phyloP scores from a whole-genome alignment of 768 basidiomycete species.

The Chalciporus chontae region DNA sequence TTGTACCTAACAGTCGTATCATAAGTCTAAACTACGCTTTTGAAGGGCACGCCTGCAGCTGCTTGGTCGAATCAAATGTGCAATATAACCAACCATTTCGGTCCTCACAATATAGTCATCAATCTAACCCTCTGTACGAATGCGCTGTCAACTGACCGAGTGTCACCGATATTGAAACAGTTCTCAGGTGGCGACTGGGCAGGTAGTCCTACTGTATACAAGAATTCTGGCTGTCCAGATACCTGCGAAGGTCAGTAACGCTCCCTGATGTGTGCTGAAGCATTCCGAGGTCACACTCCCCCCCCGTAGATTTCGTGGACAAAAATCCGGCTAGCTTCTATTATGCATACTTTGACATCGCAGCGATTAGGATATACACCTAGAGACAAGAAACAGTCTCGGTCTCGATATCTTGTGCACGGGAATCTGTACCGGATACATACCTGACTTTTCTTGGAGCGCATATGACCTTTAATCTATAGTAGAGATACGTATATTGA shows the following conservation, averaged over 20 bases:
- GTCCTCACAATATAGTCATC: conserved; percentile 34
- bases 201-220: conserved; percentile 40
- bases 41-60: conserved; percentile 32
- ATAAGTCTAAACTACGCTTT: neutral
- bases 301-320: conserved; percentile 34
- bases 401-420: conserved; percentile 6
- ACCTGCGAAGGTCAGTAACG: conserved; percentile 47
- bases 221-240: conserved; percentile 48
- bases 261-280: neutral
- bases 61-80: conserved; percentile 34
- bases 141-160: neutral
- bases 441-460: neutral
- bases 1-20: neutral
- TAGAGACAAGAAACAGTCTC: conserved; percentile 16
- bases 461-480: neutral
- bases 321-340: conserved; percentile 59
- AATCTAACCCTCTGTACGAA: conserved; percentile 60
- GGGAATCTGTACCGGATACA: too few species aligned
- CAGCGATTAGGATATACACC: conserved; percentile 51
- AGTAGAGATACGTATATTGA: neutral
- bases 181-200: conserved; percentile 57
- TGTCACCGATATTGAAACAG: neutral
- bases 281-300: neutral
- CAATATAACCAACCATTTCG: conserved; percentile 35
- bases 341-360: conserved; percentile 71